Evolutionary conservation across 1,284 basidiomycete species (phyloP), one percentile per base, ranked within the genome.

Genomic region (Sporisorium scitamineum): DNA sequence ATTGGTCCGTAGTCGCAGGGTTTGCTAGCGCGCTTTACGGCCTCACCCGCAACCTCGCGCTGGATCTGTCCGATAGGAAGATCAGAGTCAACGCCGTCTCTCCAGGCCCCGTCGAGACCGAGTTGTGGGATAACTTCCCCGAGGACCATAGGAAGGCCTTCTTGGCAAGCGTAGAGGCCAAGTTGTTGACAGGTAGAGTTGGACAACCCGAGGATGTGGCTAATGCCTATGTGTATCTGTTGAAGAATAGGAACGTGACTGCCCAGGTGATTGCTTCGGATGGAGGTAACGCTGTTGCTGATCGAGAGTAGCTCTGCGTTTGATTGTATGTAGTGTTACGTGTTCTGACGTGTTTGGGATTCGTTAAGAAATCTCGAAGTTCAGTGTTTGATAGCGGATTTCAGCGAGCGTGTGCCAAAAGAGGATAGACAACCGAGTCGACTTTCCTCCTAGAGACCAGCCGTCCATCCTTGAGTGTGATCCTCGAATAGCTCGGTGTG

Each of bases 231-330:
- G 42, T 80, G 9, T 70, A 70, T 39, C n/a, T 80, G 24, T 47
- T 77, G 47, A 80, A 80, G 60, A 71, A 80, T 48, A 61, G 18
- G 29, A 80, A 80, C 37, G 50, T 57, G 50, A 77, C 68, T 2
- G 78, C 65, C 3, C 60, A 76, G 54, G 61, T 59, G 6, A 22
- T 74, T n/a, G 20, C 24, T 3, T 54, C 24, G 6, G 62, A 71
- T 44, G 72, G 61, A 1, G 72, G 76, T 29, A 54, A 54, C 26
- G 54, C 20, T n/a, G 51, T 68, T n/a, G 56, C 56, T 29, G 61
- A 70, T 18, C 41, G 50, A 8, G 37, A 31, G 29, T 34, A 45
- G 29, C 3, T n/a, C n/a, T n/a, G n/a, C n/a, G n/a, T n/a, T n/a
- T n/a, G n/a, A n/a, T n/a, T n/a, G n/a, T n/a, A n/a, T n/a, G n/a